A percentile compares a stretch with the other conserved stretches of the same genome.
Conservation (phyloP, 192 early-diverging fungal genomes). For the Backusella tarrabulga region DNA sequence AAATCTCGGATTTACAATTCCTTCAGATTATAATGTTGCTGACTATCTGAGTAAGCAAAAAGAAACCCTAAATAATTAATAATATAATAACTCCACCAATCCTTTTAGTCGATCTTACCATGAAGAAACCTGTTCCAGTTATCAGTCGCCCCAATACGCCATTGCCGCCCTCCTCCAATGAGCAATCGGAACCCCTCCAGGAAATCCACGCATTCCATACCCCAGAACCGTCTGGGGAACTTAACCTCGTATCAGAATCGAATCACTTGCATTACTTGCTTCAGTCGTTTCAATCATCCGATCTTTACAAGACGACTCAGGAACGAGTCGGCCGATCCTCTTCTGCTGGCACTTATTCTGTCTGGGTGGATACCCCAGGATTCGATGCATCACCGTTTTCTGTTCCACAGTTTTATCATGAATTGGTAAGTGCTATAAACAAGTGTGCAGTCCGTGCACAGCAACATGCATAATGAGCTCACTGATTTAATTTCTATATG, state of each 20-base stretch:
- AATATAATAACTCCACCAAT: not conserved
- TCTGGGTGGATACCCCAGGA: conserved; percentile 4
- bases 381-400: conserved; percentile 15
- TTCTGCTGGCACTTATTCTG: conserved; percentile 3
- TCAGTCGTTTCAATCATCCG: conserved; percentile 24
- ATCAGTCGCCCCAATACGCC: conserved; percentile 20
- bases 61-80: not conserved
- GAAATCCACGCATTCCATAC: not conserved
- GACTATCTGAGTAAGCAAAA: conserved; percentile 53
- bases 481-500: not conserved
- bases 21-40: conserved; percentile 75
- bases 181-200: not conserved
- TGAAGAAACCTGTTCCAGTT: conserved; percentile 28
- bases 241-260: conserved; percentile 22
- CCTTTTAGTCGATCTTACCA: conserved; percentile 35
- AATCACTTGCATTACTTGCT: conserved; percentile 30
- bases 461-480: not conserved
- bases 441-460: not conserved
- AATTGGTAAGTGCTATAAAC: conserved; percentile 18
- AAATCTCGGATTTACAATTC: conserved; percentile 64
- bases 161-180: not conserved
- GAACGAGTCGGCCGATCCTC: not conserved
- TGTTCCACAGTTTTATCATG: conserved; percentile 20
- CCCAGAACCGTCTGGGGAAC: conserved; percentile 10
- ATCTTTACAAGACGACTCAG: not conserved